Percentiles rank a stretch among this genome's conserved stretches.
phyloP scores from a whole-genome alignment of 345 rosid genomes.

The Populus deltoides region DNA sequence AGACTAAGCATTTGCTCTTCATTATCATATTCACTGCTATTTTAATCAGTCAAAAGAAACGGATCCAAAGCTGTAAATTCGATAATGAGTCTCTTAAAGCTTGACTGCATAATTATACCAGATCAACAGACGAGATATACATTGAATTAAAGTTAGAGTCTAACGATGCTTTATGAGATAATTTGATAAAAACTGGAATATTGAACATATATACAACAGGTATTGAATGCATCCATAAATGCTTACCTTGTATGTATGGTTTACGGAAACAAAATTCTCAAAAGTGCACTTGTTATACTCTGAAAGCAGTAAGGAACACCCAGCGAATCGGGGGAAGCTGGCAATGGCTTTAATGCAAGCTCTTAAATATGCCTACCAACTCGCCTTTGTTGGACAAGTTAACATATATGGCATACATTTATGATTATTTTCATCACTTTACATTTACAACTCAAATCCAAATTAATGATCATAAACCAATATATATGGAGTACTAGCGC shows the following conservation, averaged over 20 bases:
- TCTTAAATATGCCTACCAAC: slow-evolving; percentile 5
- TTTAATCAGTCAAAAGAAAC: slow-evolving; percentile 10
- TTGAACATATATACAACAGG: background rate
- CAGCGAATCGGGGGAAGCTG: background rate
- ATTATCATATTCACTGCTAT: background rate
- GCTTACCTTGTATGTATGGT: background rate
- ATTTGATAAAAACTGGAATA: background rate
- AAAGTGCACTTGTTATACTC: background rate
- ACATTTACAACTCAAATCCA: background rate
- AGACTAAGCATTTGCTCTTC: background rate
- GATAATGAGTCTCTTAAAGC: background rate
- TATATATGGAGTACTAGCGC: background rate
- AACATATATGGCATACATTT: too few relatives aligned
- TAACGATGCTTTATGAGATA: background rate
- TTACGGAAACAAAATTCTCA: background rate
- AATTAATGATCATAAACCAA: background rate
- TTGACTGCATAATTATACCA: background rate
- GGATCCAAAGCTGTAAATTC: background rate
- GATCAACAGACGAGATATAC: background rate
- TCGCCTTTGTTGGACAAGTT: slow-evolving; percentile 1
- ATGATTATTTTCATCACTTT: background rate
- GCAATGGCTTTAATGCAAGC: slow-evolving; percentile 6
- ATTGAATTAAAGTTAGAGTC: background rate
- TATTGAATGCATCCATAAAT: background rate
- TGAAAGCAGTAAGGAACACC: background rate